phyloP scores from a whole-genome alignment of 257 asterid species.

The Catharanthus roseus region DNA sequence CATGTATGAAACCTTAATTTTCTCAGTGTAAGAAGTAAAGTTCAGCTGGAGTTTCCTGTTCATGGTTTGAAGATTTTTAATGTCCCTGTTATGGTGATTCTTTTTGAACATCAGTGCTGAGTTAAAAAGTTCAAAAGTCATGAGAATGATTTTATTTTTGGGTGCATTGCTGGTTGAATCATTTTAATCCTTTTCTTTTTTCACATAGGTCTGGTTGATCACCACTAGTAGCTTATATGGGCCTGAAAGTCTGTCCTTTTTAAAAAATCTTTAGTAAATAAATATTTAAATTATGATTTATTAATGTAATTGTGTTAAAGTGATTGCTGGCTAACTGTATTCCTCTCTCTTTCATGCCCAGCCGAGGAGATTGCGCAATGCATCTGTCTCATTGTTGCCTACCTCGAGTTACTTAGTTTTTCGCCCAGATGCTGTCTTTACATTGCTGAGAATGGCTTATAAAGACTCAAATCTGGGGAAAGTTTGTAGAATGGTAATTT shows the following conservation, averaged over 20 bases:
- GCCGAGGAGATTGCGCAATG: constrained; percentile 85
- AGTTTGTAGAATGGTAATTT: constrained; percentile 76
- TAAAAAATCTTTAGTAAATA: too few relatives aligned
- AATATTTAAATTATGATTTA: too few relatives aligned
- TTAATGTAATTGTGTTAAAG: not conserved
- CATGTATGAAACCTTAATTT: not conserved
- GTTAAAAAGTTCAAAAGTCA: not conserved
- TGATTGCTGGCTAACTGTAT: constrained; percentile 19
- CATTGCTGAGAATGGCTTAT: constrained; percentile 76
- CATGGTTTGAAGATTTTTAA: not conserved
- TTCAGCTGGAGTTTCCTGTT: not conserved
- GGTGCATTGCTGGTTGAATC: not conserved
- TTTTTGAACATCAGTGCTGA: not conserved
- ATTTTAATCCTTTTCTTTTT: not conserved
- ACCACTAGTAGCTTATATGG: not conserved
- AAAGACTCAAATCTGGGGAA: constrained; percentile 68
- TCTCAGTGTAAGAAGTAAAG: not conserved
- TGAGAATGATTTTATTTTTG: not conserved
- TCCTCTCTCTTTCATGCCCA: constrained; percentile 32
- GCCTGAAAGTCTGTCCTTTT: not conserved
- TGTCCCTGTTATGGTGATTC: not conserved
- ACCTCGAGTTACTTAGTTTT: constrained; percentile 62
- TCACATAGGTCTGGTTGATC: not conserved
- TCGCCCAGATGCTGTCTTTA: constrained; percentile 78
- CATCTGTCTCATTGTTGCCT: constrained; percentile 42